These are phyloP conservation scores for Closterium sp. DNA, from an alignment of 139 green algal species.

Conservation along the genomic window DNA sequence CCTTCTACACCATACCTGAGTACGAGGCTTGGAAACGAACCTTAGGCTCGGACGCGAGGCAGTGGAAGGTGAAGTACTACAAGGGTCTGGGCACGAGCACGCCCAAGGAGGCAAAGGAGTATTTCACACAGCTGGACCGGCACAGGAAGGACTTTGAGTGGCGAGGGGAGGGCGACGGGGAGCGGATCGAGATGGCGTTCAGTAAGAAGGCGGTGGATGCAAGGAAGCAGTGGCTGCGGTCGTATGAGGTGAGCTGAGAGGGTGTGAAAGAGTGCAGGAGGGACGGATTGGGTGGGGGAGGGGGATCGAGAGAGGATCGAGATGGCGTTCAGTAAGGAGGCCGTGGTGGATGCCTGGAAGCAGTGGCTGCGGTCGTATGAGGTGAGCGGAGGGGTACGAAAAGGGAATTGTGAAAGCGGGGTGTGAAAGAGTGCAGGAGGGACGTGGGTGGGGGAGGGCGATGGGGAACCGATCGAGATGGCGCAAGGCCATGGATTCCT, in stretches of 20 bases:
- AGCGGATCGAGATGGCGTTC: conserved; percentile 94
- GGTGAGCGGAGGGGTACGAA: background rate
- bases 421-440: conserved; percentile 29
- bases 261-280: conserved; percentile 22
- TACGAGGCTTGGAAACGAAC: conserved; percentile 94
- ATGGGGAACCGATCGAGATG: conserved; percentile 86
- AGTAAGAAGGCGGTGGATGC: conserved; percentile 95
- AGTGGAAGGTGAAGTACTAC: conserved; percentile 99
- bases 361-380: conserved; percentile 76
- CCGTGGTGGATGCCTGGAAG: conserved; percentile 93
- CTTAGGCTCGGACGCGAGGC: conserved; percentile 54
- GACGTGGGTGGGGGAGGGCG: conserved; percentile 77
- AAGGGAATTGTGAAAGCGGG: too few relatives aligned
- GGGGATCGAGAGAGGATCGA: conserved; percentile 82
- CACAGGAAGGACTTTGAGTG: conserved; percentile 76
- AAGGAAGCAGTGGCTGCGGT: conserved; percentile 89
- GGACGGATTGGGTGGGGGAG: conserved; percentile 78
- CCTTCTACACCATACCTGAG: conserved; percentile 98
- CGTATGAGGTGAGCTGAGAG: conserved; percentile 24
- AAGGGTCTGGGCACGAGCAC: conserved; percentile 97
- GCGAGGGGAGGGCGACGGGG: conserved; percentile 70
- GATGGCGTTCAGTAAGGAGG: conserved; percentile 97
- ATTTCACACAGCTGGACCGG: conserved; percentile 82
- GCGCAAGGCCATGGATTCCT: conserved; percentile 94
- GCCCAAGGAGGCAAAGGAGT: conserved; percentile 88